Evolutionary conservation across 371 early-diverging fungal genomes (phyloP).

Genomic region (Coemansia sp.): DNA sequence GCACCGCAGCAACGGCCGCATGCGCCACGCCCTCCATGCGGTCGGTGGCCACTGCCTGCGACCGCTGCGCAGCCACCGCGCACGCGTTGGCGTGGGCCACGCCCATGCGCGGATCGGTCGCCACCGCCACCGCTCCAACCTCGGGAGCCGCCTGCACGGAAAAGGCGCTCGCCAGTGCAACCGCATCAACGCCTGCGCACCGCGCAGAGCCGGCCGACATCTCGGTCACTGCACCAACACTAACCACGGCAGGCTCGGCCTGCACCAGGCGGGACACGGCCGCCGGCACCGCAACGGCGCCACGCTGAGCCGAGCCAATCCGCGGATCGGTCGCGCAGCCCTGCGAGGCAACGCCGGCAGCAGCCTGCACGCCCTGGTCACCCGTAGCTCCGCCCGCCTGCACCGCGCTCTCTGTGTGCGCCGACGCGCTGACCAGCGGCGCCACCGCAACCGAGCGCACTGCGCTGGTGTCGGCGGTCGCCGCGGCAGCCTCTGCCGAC

Average conservation of each 20-base stretch:
- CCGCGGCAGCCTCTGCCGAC: constrained; percentile 1
- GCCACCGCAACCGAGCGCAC: constrained; percentile 12
- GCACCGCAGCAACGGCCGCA: constrained; percentile 12
- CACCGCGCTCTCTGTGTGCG: constrained; percentile 1
- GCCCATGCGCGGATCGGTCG: constrained; percentile 8
- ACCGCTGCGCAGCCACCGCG: background rate
- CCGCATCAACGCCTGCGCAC: background rate
- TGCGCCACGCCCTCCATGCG: constrained; percentile 17
- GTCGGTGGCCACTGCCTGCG: constrained; percentile 15
- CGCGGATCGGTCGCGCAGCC: constrained; percentile 26
- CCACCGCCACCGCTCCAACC: background rate
- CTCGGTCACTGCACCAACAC: background rate
- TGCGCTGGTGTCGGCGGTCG: background rate
- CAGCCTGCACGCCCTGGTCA: constrained; percentile 13
- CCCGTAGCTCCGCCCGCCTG: constrained; percentile 10
- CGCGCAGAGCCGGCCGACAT: background rate
- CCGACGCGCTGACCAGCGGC: constrained; percentile 6
- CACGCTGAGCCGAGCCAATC: constrained; percentile 13
- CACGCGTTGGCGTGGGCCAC: background rate
- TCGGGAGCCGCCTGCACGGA: background rate
- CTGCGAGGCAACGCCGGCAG: background rate
- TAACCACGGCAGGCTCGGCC: background rate
- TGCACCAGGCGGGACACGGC: background rate
- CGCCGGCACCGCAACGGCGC: constrained; percentile 5
- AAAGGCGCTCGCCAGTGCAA: background rate